These are phyloP conservation scores for Eremothecium sinecaudum DNA, from an alignment of 1,139 yeast genomes.

Conservation along the genomic window DNA sequence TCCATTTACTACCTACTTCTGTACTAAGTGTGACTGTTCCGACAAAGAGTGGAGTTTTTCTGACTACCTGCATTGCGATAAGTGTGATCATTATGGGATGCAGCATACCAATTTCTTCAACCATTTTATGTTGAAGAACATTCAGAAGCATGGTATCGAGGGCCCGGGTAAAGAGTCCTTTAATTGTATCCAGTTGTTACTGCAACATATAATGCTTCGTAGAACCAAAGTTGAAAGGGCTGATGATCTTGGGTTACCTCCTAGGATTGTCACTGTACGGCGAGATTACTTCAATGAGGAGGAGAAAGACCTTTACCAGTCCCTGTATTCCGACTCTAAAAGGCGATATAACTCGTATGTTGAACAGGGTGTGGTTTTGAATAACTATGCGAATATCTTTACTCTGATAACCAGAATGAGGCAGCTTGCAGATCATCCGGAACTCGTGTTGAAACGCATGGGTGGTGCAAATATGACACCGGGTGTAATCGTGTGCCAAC, in stretches of 20 bases:
- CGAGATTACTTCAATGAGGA: conserved; percentile 84
- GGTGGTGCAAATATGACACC: conserved; percentile 30
- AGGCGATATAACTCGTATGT: conserved; percentile 77
- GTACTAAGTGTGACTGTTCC: conserved; percentile 81
- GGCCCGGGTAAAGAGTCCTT: conserved; percentile 78
- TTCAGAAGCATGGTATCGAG: conserved; percentile 71
- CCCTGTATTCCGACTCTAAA: conserved; percentile 77
- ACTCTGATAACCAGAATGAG: conserved; percentile 95
- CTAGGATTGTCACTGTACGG: conserved; percentile 81
- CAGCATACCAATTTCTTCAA: conserved; percentile 90
- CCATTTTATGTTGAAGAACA: conserved; percentile 87
- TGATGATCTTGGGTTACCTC: conserved; percentile 94
- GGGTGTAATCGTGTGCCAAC: conserved; percentile 74
- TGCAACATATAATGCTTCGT: conserved; percentile 78
- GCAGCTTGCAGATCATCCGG: conserved; percentile 97
- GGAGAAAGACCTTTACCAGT: conserved; percentile 82
- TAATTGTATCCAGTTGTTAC: conserved; percentile 58
- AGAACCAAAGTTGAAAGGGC: conserved; percentile 94
- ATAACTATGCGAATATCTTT: conserved; percentile 93
- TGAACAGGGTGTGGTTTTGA: conserved; percentile 88
- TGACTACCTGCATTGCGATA: conserved; percentile 73
- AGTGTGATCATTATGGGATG: conserved; percentile 89
- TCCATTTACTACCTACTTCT: conserved; percentile 83
- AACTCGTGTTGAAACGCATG: conserved; percentile 58
- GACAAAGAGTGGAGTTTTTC: conserved; percentile 76